These are phyloP conservation scores for Toxicodendron radicans DNA, from an alignment of 345 rosid species.

Conservation along the genomic window DNA sequence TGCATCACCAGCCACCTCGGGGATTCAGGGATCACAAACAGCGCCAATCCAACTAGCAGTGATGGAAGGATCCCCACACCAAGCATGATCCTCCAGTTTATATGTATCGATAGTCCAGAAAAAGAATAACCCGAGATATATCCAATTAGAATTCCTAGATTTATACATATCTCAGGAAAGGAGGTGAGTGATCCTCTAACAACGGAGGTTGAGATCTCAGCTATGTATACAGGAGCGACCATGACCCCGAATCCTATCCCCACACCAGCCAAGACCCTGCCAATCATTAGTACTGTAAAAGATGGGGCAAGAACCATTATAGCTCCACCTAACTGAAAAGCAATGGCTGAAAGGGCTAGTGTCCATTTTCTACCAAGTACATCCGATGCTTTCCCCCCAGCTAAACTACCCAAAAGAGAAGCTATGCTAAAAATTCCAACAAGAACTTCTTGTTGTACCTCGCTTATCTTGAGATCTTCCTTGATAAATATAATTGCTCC, in stretches of 20 bases:
- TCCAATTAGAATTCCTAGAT: slow-evolving; percentile 66
- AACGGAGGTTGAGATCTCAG: slow-evolving; percentile 53
- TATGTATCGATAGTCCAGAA: slow-evolving; percentile 42
- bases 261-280: slow-evolving; percentile 52
- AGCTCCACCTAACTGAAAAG: slow-evolving; percentile 54
- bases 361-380: slow-evolving; percentile 63
- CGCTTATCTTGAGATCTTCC: slow-evolving; percentile 50
- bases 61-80: slow-evolving; percentile 63
- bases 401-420: slow-evolving; percentile 60
- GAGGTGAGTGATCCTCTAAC: slow-evolving; percentile 61
- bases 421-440: slow-evolving; percentile 59
- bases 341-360: slow-evolving; percentile 44
- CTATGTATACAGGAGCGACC: slow-evolving; percentile 63
- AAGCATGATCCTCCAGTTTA: slow-evolving; percentile 66
- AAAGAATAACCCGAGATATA: slow-evolving; percentile 57
- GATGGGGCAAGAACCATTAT: slow-evolving; percentile 55
- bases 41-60: slow-evolving; percentile 46
- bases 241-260: slow-evolving; percentile 63
- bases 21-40: slow-evolving; percentile 63
- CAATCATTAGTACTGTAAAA: slow-evolving; percentile 40
- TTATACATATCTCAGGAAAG: slow-evolving; percentile 65
- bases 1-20: slow-evolving; percentile 70
- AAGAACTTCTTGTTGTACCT: slow-evolving; percentile 54
- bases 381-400: slow-evolving; percentile 63
- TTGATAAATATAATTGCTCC: slow-evolving; percentile 64